Base-by-base conservation (phyloP, 768 basidiomycete genomes). In the Kwoniella newhampshirensis region DNA sequence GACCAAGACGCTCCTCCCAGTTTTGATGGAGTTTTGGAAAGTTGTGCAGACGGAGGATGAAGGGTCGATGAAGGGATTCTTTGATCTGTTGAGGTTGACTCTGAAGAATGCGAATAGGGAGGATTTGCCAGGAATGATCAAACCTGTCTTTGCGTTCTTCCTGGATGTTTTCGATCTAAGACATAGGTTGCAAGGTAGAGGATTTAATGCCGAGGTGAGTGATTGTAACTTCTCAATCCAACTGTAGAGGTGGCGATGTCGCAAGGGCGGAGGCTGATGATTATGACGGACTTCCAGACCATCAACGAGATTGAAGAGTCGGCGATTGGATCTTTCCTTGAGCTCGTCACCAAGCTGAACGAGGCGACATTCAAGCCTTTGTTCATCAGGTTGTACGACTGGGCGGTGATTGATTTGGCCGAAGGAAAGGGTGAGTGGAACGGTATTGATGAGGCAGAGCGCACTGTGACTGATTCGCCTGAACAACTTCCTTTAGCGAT, bases 331-430 rank as follows among this genome's bases (percentile, higher is more conserved):
- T 86, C 92, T 0, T 97, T 96, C 81, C 81, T 86, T 11, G 89
- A 94, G 74, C 79, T 97, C 8, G 88, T 92, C 11, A 84, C 90
- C 51, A 97, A 97, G 76, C 80, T 99, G 51, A 96, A 93, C 69
- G 96, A 98, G 66, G 84, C 84, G 0, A 82, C 87, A 0, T 98
- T 99, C 84, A 83, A 85, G 60, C 92, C 94, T 0, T 79, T 97
- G 15, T 94, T 97, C 82, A 85, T 91, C 52, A 85, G 86, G 51
- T 76, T 93, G 55, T 91, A 89, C 68, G 96, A 99, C 72, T 99
- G 96, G 96, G 91, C 91, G 0, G 92, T 92, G 18, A 72, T 78
- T 49, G 78, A 78, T 28, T 60, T 77, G 4, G 67, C 72, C 2
- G 82, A 81, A 1, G 79, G 80, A 55, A 82, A 67, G 32, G 62